Base-by-base conservation (phyloP, 306 rosid genomes). In the Fragaria ananassa region DNA sequence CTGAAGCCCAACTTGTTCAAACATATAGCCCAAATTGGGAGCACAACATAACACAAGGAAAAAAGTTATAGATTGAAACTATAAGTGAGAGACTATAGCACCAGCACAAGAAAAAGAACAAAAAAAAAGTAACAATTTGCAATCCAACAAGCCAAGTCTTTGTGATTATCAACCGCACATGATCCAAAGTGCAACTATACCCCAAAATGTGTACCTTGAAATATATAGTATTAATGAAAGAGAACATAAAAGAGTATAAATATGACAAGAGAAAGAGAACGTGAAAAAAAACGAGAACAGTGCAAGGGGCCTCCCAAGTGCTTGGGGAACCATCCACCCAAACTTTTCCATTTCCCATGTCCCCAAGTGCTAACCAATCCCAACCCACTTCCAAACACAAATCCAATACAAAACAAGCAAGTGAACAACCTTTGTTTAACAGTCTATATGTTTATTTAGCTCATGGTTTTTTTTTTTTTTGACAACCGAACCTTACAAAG, bases 341-440 rank as follows among this genome's bases (percentile, higher is more conserved):
- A 49, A 37, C 50, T 68, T 66, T 68, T 45, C 44, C 35, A 68
- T 50, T 5, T 68, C 45, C 17, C 60, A 68, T 50, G 10, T 68
- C 45, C 23, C 60, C 29, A 14, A 74, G n/a, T 44, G 56, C 77
- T 57, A 41, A n/a, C 60, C 46, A 58, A 27, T 18, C 69, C 37
- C 12, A 29, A 39, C 4, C 31, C 47, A 8, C 10, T 39, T 46
- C 7, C 19, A 23, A 66, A 8, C 7, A 21, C 50, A 37, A 76
- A 76, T 77, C 74, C 76, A 85, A 68, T 74, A 78, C 50, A 45
- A 39, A 70, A 31, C 35, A 31, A 31, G 35, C 35, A 31, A 31
- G 35, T 31, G 35, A 31, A 31, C 35, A 31, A 3, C 35, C 35
- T 31, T 31, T 31, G 4, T 31, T 2, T 4, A 31, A 0, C 35